Evolutionary conservation across 2,329 filamentous ascomycete genomes (phyloP).

Genomic region (Fusarium mexicanum): DNA sequence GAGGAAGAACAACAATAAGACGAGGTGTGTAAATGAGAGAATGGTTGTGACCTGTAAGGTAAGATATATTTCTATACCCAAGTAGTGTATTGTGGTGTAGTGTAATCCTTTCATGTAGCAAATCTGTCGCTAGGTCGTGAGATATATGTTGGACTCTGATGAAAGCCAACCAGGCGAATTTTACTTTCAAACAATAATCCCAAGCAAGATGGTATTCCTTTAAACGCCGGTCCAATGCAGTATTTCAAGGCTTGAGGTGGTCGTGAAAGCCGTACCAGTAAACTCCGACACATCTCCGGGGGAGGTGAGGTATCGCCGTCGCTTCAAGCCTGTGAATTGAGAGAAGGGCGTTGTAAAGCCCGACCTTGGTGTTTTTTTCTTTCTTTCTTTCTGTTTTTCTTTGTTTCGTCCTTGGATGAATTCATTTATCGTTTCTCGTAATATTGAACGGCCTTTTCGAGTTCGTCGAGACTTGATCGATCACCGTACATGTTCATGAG

Average conservation of each 20-base stretch:
- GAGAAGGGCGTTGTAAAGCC: neutral
- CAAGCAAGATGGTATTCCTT: slow-evolving; percentile 32
- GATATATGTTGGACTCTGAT: neutral
- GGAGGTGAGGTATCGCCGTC: slow-evolving; percentile 18
- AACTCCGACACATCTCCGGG: slow-evolving; percentile 9
- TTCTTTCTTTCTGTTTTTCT: neutral
- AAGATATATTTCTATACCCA: slow-evolving; percentile 8
- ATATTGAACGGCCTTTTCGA: slow-evolving; percentile 58
- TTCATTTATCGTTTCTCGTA: slow-evolving; percentile 53
- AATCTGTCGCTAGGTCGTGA: slow-evolving; percentile 1
- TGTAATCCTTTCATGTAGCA: slow-evolving; percentile 6
- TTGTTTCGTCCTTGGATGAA: neutral
- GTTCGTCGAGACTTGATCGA: slow-evolving; percentile 57
- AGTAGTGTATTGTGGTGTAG: neutral
- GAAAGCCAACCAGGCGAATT: neutral
- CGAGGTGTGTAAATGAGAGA: neutral
- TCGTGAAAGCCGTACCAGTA: slow-evolving; percentile 28
- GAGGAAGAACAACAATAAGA: neutral
- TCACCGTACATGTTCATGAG: slow-evolving; percentile 62
- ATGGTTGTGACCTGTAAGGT: slow-evolving; percentile 13
- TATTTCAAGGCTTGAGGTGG: slow-evolving; percentile 17
- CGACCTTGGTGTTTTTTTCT: neutral
- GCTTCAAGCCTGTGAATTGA: slow-evolving; percentile 20
- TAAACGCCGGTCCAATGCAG: slow-evolving; percentile 37
- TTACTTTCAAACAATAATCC: slow-evolving; percentile 10